Evolutionary conservation across 164 flowering plant genomes (phyloP).

Genomic region (Vitis amurensis): DNA sequence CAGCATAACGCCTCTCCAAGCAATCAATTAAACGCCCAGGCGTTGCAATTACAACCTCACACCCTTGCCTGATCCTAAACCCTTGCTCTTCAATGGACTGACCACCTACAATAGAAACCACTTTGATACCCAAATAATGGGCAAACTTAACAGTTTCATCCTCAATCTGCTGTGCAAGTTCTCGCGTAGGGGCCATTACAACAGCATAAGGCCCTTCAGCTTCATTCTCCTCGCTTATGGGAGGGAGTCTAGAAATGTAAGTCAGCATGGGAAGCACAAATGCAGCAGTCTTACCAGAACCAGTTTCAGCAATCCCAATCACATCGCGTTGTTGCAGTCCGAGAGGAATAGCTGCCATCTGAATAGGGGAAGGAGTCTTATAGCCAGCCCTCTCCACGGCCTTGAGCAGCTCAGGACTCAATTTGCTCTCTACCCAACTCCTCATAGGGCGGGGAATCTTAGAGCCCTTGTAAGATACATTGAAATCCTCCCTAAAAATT

Average conservation of each 20-base stretch:
- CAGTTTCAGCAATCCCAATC: constrained; percentile 91
- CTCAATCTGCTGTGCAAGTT: constrained; percentile 91
- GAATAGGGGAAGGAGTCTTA: constrained; percentile 86
- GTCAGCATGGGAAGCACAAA: constrained; percentile 91
- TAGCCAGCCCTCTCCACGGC: constrained; percentile 84
- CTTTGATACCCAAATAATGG: constrained; percentile 73
- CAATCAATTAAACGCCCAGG: constrained; percentile 88
- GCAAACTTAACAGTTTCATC: constrained; percentile 90
- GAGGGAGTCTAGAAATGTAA: constrained; percentile 75
- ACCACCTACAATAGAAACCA: constrained; percentile 88
- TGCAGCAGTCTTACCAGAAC: constrained; percentile 94
- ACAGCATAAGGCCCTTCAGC: constrained; percentile 95
- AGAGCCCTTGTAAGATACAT: constrained; percentile 85
- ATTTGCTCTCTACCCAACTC: constrained; percentile 72
- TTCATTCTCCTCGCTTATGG: constrained; percentile 76
- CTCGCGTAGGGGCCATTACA: constrained; percentile 94
- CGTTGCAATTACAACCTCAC: constrained; percentile 89
- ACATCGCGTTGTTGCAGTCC: constrained; percentile 91
- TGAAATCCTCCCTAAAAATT: constrained; percentile 84
- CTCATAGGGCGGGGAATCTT: constrained; percentile 83
- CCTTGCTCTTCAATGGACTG: constrained; percentile 92
- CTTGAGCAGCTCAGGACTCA: constrained; percentile 60
- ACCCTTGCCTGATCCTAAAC: constrained; percentile 75
- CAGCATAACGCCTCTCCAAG: constrained; percentile 76
- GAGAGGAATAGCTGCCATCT: constrained; percentile 90